phyloP scores from a whole-genome alignment of 192 early-diverging fungal genomes.

The Umbelopsis vinacea region DNA sequence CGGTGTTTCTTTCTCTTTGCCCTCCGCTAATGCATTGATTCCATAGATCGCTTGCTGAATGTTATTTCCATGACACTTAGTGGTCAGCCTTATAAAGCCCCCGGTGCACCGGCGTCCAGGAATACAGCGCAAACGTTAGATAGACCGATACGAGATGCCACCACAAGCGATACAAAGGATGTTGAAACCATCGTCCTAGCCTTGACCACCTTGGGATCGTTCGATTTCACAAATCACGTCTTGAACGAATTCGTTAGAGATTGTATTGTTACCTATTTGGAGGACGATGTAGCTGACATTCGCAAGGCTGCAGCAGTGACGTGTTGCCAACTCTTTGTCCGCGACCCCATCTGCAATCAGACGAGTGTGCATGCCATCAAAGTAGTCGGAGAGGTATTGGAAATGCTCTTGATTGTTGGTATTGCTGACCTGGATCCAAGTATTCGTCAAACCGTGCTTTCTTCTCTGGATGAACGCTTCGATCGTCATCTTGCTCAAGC shows the following conservation, averaged over 20 bases:
- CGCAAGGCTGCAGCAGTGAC: constrained; percentile 86
- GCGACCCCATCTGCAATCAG: constrained; percentile 83
- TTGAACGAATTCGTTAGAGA: constrained; percentile 91
- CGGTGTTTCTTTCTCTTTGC: neutral
- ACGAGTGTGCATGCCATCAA: constrained; percentile 76
- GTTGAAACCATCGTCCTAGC: constrained; percentile 81
- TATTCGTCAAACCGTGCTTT: constrained; percentile 80
- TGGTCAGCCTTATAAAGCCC: constrained; percentile 77
- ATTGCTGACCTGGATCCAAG: constrained; percentile 82
- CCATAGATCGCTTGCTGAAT: constrained; percentile 79
- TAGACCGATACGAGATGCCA: constrained; percentile 30
- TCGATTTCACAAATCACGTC: constrained; percentile 85
- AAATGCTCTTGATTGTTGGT: constrained; percentile 85
- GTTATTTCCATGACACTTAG: constrained; percentile 86
- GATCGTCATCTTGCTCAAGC: constrained; percentile 90
- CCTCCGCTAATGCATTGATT: neutral
- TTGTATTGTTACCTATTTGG: constrained; percentile 80
- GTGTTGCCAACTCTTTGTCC: constrained; percentile 79
- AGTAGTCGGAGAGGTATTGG: constrained; percentile 85
- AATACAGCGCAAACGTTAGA: constrained; percentile 36
- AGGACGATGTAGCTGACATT: constrained; percentile 76
- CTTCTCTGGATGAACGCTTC: constrained; percentile 80
- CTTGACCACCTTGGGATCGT: constrained; percentile 78
- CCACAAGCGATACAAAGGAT: constrained; percentile 62
- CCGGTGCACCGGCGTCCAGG: constrained; percentile 64